Conservation (phyloP, 768 basidiomycete genomes). For the Panus rudis region DNA sequence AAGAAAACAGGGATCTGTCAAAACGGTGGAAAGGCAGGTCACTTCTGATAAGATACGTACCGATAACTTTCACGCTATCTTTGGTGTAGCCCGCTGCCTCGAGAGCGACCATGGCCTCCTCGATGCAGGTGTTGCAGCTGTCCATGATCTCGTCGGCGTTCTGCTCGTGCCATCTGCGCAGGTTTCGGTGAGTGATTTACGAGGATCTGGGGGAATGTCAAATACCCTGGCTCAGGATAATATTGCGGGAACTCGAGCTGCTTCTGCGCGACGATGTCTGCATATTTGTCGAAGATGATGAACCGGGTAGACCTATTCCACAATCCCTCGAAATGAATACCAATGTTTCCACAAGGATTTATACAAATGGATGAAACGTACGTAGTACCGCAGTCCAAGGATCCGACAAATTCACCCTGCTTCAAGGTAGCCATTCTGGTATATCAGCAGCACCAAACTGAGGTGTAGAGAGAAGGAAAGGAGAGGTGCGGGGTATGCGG, state of each 20-base stretch:
- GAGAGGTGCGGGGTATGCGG: too few relatives aligned
- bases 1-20: constrained; percentile 17
- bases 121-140: constrained; percentile 69
- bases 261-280: constrained; percentile 81
- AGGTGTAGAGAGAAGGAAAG: too few relatives aligned
- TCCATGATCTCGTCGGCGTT: constrained; percentile 77
- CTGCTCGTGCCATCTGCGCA: constrained; percentile 87
- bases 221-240: constrained; percentile 78
- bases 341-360: background rate
- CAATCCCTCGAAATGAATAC: constrained; percentile 3
- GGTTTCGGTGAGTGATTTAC: background rate
- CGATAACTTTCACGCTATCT: constrained; percentile 86
- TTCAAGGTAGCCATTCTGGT: too few relatives aligned
- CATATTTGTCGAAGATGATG: constrained; percentile 83
- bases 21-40: background rate
- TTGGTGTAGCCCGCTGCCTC: constrained; percentile 71
- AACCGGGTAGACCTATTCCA: constrained; percentile 74
- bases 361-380: constrained; percentile 33
- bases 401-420: constrained; percentile 81
- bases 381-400: constrained; percentile 95
- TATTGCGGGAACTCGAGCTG: constrained; percentile 94
- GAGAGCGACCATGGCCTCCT: constrained; percentile 60
- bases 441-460: too few relatives aligned
- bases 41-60: constrained; percentile 36
- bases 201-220: background rate